Conservation (phyloP, 768 basidiomycete genomes). For the Strobilomyces dryophilus region DNA sequence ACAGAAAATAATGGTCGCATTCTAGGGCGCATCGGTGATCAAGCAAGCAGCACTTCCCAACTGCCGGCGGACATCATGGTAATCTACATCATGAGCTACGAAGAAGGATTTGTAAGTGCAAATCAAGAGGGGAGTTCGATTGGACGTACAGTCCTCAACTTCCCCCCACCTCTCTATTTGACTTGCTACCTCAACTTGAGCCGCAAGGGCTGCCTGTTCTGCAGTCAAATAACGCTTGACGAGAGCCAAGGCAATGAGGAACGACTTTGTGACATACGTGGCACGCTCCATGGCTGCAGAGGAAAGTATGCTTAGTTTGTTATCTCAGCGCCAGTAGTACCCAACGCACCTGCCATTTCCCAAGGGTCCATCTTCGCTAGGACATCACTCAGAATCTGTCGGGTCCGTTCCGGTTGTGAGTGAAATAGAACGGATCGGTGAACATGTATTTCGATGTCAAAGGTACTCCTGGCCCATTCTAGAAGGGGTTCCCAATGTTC, state of each 20-base stretch:
- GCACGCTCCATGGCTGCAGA: slow-evolving; percentile 82
- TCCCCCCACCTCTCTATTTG: slow-evolving; percentile 99
- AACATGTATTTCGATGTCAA: slow-evolving; percentile 60
- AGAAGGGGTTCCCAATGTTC: slow-evolving; percentile 88
- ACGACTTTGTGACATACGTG: slow-evolving; percentile 86
- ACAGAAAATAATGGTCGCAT: slow-evolving; percentile 3
- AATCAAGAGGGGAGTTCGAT: background rate
- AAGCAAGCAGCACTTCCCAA: slow-evolving; percentile 77
- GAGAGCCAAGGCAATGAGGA: slow-evolving; percentile 83
- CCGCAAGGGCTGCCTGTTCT: slow-evolving; percentile 80
- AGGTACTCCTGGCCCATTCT: slow-evolving; percentile 68
- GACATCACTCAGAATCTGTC: slow-evolving; percentile 51
- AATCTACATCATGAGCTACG: slow-evolving; percentile 96
- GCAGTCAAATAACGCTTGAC: slow-evolving; percentile 71
- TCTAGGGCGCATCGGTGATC: slow-evolving; percentile 34
- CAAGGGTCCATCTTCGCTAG: slow-evolving; percentile 69
- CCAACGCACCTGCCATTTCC: slow-evolving; percentile 79
- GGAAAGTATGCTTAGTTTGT: background rate
- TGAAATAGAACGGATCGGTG: slow-evolving; percentile 70
- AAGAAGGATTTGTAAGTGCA: slow-evolving; percentile 12
- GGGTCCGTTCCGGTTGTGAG: slow-evolving; percentile 67
- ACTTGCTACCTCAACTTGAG: slow-evolving; percentile 90
- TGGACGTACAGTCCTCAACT: slow-evolving; percentile 91
- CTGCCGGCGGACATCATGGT: slow-evolving; percentile 86
- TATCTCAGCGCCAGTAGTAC: background rate